These are phyloP conservation scores for Fomes fomentarius DNA, from an alignment of 1,284 basidiomycete genomes.

Conservation along the genomic window DNA sequence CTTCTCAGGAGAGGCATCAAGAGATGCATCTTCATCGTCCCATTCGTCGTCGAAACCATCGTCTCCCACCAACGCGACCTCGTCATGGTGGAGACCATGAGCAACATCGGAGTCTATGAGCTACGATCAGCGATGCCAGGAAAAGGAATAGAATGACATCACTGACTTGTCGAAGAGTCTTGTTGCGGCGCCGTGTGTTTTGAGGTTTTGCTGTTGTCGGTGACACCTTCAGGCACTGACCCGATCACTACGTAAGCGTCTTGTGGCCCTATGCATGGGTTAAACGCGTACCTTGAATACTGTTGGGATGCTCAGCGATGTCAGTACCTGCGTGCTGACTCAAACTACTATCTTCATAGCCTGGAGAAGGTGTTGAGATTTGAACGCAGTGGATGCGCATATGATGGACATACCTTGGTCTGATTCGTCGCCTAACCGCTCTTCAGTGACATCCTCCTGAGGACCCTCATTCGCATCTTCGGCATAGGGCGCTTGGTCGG, in stretches of 20 bases:
- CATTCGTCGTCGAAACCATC: constrained; percentile 17
- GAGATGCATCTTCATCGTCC: constrained; percentile 8
- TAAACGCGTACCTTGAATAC: constrained; percentile 1
- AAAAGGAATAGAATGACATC: neutral
- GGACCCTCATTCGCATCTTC: neutral
- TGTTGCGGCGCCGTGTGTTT: neutral
- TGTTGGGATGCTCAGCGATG: constrained; percentile 1
- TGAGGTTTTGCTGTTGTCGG: neutral
- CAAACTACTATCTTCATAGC: constrained; percentile 9
- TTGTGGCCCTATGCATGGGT: neutral
- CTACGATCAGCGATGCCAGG: neutral
- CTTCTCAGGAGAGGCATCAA: too few relatives aligned
- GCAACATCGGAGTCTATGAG: neutral
- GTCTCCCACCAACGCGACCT: constrained; percentile 2
- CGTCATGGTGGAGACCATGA: neutral
- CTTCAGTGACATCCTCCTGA: neutral
- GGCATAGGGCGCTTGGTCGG: constrained; percentile 3
- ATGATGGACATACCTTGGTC: neutral
- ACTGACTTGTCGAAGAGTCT: neutral
- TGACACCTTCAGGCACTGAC: neutral
- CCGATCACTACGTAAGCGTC: neutral
- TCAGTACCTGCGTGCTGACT: constrained; percentile 5
- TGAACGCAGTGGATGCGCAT: neutral
- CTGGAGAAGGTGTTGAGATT: neutral
- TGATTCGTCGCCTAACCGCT: neutral